Evolutionary conservation across 345 rosid genomes (phyloP).

Genomic region (Mangifera indica): DNA sequence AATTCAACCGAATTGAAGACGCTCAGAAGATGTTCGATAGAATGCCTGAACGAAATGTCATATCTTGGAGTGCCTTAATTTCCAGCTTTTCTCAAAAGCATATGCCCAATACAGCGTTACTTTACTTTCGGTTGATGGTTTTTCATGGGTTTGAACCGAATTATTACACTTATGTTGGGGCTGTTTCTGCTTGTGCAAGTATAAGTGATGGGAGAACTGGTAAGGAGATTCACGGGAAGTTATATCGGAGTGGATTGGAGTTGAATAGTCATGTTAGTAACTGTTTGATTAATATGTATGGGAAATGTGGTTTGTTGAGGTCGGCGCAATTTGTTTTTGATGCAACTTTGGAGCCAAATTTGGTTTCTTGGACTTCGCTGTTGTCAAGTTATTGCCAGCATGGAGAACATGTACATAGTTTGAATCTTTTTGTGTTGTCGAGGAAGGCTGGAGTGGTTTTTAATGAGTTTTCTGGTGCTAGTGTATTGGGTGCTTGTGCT

Average conservation of each 20-base stretch:
- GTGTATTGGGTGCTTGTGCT: conserved; percentile 30
- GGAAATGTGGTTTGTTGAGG: conserved; percentile 33
- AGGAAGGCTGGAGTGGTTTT: conserved; percentile 22
- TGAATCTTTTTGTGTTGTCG: conserved; percentile 20
- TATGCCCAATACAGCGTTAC: conserved; percentile 17
- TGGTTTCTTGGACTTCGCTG: conserved; percentile 36
- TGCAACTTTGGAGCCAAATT: conserved; percentile 20
- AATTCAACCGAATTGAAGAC: conserved; percentile 19
- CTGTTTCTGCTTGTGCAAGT: conserved; percentile 33
- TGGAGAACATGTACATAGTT: conserved; percentile 25
- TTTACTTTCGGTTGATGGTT: conserved; percentile 22
- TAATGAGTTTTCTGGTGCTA: conserved; percentile 36
- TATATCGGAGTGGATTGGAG: conserved; percentile 29
- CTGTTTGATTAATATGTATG: conserved; percentile 36
- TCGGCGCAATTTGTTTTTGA: conserved; percentile 28
- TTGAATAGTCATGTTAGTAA: conserved; percentile 28
- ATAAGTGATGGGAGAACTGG: conserved; percentile 30
- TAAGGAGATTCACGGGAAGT: conserved; percentile 29
- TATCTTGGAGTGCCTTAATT: conserved; percentile 33
- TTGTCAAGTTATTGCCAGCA: conserved; percentile 31
- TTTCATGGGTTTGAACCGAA: conserved; percentile 24
- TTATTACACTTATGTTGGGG: conserved; percentile 23
- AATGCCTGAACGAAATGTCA: conserved; percentile 28
- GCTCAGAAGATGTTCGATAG: conserved; percentile 27
- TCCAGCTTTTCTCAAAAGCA: conserved; percentile 30